phyloP scores from a whole-genome alignment of 2,329 filamentous ascomycete species.

The Cryphonectria carpinicola region DNA sequence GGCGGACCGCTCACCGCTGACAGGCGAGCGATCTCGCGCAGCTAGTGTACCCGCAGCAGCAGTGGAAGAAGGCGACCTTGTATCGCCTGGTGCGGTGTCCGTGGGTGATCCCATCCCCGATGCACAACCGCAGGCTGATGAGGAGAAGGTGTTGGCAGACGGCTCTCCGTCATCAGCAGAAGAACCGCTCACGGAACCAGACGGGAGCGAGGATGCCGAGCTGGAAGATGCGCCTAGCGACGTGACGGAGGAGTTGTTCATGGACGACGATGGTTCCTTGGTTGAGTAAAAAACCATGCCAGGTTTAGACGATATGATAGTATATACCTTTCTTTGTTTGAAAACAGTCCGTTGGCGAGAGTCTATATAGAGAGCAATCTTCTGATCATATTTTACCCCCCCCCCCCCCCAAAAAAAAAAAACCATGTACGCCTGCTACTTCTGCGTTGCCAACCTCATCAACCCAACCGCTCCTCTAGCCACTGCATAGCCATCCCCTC shows the following conservation, averaged over 20 bases:
- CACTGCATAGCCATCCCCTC: conserved; percentile 22
- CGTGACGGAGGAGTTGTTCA: conserved; percentile 37
- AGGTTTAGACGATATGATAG: neutral
- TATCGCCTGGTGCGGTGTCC: neutral
- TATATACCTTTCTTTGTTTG: too few species aligned
- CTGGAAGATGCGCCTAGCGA: conserved; percentile 32
- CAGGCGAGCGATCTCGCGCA: neutral
- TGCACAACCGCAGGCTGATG: neutral
- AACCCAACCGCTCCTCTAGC: conserved; percentile 22
- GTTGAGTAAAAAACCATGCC: conserved; percentile 22
- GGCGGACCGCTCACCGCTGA: neutral
- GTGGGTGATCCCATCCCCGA: neutral
- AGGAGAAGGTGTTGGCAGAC: neutral
- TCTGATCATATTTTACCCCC: neutral
- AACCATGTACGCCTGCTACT: neutral
- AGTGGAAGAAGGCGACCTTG: neutral
- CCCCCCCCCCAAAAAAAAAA: too few species aligned
- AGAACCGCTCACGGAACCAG: neutral
- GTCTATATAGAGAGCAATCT: neutral
- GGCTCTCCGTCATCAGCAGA: too few species aligned
- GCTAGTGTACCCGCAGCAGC: neutral
- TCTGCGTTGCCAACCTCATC: neutral
- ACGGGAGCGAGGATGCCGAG: conserved; percentile 19
- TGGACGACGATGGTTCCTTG: conserved; percentile 40
- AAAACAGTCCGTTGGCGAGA: neutral